A percentile compares a stretch with the other conserved stretches of the same genome.
These are phyloP conservation scores for Penicillium olsonii DNA, from an alignment of 2,329 filamentous ascomycete genomes.

Conservation along the genomic window DNA sequence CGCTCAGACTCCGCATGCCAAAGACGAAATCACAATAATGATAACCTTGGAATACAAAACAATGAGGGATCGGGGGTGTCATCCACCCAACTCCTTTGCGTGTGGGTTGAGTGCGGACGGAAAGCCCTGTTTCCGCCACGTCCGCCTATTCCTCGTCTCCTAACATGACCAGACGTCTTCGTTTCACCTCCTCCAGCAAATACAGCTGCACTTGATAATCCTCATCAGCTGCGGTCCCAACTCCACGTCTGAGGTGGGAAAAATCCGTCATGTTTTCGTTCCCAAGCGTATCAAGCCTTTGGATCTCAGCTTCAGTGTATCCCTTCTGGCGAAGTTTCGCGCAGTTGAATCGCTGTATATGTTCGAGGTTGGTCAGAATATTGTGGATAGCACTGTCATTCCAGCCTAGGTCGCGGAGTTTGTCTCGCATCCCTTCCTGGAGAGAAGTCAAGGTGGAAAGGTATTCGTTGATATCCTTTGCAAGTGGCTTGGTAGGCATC, in stretches of 20 bases:
- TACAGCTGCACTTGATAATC: constrained; percentile 6
- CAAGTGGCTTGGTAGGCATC: neutral
- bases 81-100: no score
- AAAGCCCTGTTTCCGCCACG: no score
- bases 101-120: no score
- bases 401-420: constrained; percentile 1
- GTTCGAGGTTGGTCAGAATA: constrained; percentile 1
- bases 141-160: neutral
- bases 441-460: neutral
- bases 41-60: no score
- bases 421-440: constrained; percentile 1
- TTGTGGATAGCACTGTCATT: constrained; percentile 2
- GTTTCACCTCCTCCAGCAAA: neutral
- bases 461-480: constrained; percentile 1
- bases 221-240: neutral
- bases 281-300: constrained; percentile 3
- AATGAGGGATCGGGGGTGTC: no score
- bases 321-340: constrained; percentile 3
- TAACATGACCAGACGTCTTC: neutral
- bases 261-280: constrained; percentile 3
- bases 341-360: neutral
- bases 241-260: neutral
- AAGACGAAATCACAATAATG: no score
- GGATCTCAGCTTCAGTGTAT: constrained; percentile 2
- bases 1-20: no score